These are phyloP conservation scores for Hypoxylon lienhwacheense DNA, from an alignment of 495 filamentous ascomycete species.

Conservation along the genomic window DNA sequence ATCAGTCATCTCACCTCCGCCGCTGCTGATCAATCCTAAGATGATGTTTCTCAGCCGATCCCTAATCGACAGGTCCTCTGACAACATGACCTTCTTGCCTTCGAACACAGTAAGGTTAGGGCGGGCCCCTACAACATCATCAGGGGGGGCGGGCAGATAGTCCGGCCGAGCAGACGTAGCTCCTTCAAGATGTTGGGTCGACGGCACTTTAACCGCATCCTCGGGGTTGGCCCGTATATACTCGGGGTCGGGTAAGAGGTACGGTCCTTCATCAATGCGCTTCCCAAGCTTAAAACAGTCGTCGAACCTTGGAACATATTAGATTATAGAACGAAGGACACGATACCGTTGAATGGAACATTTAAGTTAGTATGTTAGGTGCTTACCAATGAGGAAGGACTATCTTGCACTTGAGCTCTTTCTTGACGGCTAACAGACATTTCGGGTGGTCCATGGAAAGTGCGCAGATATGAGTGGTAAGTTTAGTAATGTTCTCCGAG, in stretches of 20 bases:
- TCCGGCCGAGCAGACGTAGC: slow-evolving; percentile 69
- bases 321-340: slow-evolving; percentile 26
- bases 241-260: slow-evolving; percentile 83
- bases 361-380: slow-evolving; percentile 30
- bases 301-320: slow-evolving; percentile 72
- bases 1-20: slow-evolving; percentile 68
- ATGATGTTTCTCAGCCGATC: slow-evolving; percentile 66
- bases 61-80: slow-evolving; percentile 69
- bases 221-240: slow-evolving; percentile 61
- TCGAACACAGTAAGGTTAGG: slow-evolving; percentile 63
- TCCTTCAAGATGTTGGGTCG: slow-evolving; percentile 67
- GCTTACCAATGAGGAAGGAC: slow-evolving; percentile 93
- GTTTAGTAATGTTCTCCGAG: slow-evolving; percentile 64
- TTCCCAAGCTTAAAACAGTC: slow-evolving; percentile 91
- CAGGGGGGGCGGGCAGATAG: slow-evolving; percentile 47
- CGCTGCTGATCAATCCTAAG: slow-evolving; percentile 64
- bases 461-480: slow-evolving; percentile 88
- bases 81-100: slow-evolving; percentile 65
- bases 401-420: slow-evolving; percentile 70
- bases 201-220: slow-evolving; percentile 56
- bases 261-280: slow-evolving; percentile 84
- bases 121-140: slow-evolving; percentile 39
- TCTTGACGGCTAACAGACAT: slow-evolving; percentile 63
- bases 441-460: slow-evolving; percentile 72
- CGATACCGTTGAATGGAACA: no score